A percentile compares a stretch with the other conserved stretches of the same genome.
Evolutionary conservation across 2,329 filamentous ascomycete species (phyloP).

Genomic region (Ambrosiella xylebori): DNA sequence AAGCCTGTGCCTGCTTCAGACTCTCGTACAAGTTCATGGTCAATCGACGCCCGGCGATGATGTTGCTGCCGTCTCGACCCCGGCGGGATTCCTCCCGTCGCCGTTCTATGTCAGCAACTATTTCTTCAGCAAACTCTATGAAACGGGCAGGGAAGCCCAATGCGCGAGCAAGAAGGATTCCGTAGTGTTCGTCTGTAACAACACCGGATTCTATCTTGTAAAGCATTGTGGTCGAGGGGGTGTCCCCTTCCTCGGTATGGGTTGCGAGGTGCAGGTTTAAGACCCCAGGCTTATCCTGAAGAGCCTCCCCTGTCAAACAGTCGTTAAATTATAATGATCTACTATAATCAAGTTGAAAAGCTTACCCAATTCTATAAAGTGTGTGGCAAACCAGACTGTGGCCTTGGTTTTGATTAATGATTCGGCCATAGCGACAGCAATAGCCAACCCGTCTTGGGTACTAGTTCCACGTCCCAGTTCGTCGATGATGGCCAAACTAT

Average conservation of each 20-base stretch:
- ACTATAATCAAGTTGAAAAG: not conserved
- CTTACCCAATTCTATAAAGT: constrained; percentile 61
- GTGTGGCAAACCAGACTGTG: constrained; percentile 82
- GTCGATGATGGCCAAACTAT: constrained; percentile 71
- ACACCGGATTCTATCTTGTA: constrained; percentile 66
- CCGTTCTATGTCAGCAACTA: constrained; percentile 44
- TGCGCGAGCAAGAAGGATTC: constrained; percentile 61
- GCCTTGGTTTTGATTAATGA: constrained; percentile 64
- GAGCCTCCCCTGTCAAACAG: constrained; percentile 38
- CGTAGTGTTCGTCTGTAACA: constrained; percentile 59
- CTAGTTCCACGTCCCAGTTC: constrained; percentile 86
- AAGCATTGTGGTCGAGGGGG: constrained; percentile 60
- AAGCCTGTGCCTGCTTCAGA: constrained; percentile 48
- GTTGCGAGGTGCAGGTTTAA: constrained; percentile 68
- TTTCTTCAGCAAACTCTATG: constrained; percentile 47
- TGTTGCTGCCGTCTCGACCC: constrained; percentile 37
- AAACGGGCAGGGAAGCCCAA: constrained; percentile 54
- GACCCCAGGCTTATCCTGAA: constrained; percentile 60
- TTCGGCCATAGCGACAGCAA: constrained; percentile 81
- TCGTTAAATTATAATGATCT: not conserved
- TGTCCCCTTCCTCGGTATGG: constrained; percentile 36
- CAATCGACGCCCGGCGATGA: constrained; percentile 51
- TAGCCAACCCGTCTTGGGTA: constrained; percentile 71
- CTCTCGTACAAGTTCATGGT: constrained; percentile 57
- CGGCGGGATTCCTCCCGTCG: constrained; percentile 41